Conservation (phyloP, 306 rosid species). For the Erythrophleum fordii region DNA sequence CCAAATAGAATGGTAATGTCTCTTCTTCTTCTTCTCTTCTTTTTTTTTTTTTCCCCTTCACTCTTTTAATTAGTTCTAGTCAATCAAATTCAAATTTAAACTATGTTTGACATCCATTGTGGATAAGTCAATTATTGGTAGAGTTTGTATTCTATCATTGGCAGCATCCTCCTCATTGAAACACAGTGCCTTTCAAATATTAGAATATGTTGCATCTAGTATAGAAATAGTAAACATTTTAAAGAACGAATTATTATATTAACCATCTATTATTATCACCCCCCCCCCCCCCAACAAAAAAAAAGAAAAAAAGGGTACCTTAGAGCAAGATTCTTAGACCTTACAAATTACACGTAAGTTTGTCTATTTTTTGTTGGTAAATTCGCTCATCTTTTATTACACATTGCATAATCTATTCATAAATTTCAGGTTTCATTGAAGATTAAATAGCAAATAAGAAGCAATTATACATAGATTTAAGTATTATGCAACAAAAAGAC, state of each 20-base stretch:
- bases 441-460: background rate
- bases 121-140: constrained; percentile 30
- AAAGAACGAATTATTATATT: background rate
- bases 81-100: constrained; percentile 33
- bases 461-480: background rate
- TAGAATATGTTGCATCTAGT: background rate
- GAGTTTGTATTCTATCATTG: constrained; percentile 11
- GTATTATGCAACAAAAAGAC: background rate
- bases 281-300: no score
- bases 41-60: background rate
- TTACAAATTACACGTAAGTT: background rate
- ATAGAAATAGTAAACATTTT: background rate
- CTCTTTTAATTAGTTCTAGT: background rate
- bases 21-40: background rate
- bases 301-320: no score
- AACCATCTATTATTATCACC: background rate
- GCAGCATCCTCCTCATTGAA: background rate
- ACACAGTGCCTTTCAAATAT: background rate
- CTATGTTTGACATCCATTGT: constrained; percentile 31
- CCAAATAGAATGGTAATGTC: background rate
- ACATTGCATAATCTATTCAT: background rate
- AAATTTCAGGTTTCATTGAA: background rate
- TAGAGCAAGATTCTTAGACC: background rate
- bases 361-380: background rate
- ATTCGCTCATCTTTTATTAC: background rate